phyloP scores from a whole-genome alignment of 768 basidiomycete genomes.

The Tylopilus intermedius region DNA sequence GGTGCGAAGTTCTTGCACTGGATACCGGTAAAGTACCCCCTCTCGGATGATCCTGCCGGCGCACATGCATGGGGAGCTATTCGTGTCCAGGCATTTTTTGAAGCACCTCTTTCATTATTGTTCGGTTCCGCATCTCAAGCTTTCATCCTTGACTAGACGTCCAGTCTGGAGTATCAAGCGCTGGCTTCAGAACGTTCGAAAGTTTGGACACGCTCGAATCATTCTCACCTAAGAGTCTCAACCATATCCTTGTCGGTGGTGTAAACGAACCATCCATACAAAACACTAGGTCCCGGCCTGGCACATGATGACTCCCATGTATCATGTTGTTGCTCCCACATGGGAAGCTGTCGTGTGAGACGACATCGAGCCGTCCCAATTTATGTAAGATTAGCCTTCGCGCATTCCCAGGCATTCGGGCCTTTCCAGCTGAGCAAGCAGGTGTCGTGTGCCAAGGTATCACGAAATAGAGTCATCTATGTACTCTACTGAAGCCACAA shows the following conservation, averaged over 20 bases:
- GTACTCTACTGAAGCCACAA: background rate
- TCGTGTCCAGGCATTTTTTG: background rate
- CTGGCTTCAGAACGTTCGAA: background rate
- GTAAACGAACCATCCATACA: background rate
- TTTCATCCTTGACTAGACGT: background rate
- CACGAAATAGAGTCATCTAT: background rate
- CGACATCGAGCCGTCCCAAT: background rate
- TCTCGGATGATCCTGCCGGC: background rate
- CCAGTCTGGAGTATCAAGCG: background rate
- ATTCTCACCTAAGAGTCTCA: background rate
- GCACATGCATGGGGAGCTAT: background rate
- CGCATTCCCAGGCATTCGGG: background rate
- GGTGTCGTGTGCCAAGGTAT: background rate
- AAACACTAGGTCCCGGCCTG: background rate
- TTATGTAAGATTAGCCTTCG: background rate
- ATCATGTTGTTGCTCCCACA: conserved; percentile 1
- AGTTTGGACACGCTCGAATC: background rate
- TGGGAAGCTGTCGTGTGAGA: conserved; percentile 2
- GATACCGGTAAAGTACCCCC: background rate
- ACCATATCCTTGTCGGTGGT: background rate
- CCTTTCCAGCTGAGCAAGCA: background rate
- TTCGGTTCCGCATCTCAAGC: background rate
- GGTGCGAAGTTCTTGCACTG: background rate
- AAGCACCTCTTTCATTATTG: background rate
- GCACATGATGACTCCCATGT: background rate